phyloP scores from a whole-genome alignment of 1,284 basidiomycete genomes.

The Vanrija sp. region DNA sequence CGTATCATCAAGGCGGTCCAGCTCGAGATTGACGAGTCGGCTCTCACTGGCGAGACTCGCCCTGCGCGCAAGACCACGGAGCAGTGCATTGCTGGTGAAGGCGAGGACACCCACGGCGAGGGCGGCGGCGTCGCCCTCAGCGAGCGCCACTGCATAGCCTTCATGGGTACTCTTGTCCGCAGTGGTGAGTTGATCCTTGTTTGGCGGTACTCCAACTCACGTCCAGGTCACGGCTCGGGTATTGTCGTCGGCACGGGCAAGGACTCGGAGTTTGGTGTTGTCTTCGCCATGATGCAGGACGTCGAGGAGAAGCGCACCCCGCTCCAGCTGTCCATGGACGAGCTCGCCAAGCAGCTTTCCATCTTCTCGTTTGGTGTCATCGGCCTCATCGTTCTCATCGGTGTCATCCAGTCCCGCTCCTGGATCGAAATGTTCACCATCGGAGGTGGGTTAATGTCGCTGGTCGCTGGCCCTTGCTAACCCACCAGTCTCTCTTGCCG shows the following conservation, averaged over 20 bases:
- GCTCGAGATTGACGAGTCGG: slow-evolving; percentile 87
- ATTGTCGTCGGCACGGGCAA: slow-evolving; percentile 86
- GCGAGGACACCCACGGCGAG: slow-evolving; percentile 51
- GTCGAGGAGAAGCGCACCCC: slow-evolving; percentile 92
- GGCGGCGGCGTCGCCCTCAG: slow-evolving; percentile 64
- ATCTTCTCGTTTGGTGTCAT: slow-evolving; percentile 88
- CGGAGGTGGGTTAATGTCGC: slow-evolving; percentile 54
- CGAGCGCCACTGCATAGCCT: slow-evolving; percentile 83
- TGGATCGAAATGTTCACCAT: slow-evolving; percentile 99
- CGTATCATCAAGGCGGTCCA: slow-evolving; percentile 73
- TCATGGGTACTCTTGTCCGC: slow-evolving; percentile 96
- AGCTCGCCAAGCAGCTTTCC: slow-evolving; percentile 87
- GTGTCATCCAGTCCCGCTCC: slow-evolving; percentile 75
- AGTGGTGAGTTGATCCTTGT: slow-evolving; percentile 59
- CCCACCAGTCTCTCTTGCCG: slow-evolving; percentile 74
- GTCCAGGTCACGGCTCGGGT: slow-evolving; percentile 71
- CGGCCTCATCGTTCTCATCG: slow-evolving; percentile 86
- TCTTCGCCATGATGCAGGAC: slow-evolving; percentile 98
- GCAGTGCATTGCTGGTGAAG: slow-evolving; percentile 51
- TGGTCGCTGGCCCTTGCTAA: slow-evolving; percentile 35
- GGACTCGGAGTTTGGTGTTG: slow-evolving; percentile 89
- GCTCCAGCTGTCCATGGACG: slow-evolving; percentile 92
- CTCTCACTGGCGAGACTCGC: slow-evolving; percentile 87
- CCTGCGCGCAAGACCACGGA: slow-evolving; percentile 68
- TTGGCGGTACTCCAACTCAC: slow-evolving; percentile 8